Conservation (phyloP, 2,329 filamentous ascomycete genomes). For the Coccinonectria pachysandricola region DNA sequence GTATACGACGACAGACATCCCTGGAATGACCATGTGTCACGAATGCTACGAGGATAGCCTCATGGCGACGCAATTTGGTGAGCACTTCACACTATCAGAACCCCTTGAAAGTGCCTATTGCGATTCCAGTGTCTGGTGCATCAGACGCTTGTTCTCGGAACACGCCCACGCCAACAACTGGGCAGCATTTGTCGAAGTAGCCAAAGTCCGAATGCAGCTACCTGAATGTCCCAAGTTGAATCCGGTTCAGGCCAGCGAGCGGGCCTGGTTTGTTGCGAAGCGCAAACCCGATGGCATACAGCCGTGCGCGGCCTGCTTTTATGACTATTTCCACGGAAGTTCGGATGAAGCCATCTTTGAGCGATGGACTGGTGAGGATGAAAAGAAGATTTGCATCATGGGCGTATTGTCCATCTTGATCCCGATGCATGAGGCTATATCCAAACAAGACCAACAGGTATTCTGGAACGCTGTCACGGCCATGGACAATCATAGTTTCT, state of each 20-base stretch:
- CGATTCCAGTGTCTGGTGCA: conserved; percentile 21
- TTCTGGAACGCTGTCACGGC: conserved; percentile 25
- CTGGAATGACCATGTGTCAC: conserved; percentile 25
- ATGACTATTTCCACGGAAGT: conserved; percentile 24
- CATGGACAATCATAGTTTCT: conserved; percentile 20
- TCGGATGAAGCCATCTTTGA: conserved; percentile 17
- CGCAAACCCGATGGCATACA: conserved; percentile 16
- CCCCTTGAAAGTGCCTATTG: conserved; percentile 13
- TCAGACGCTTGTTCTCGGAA: conserved; percentile 20
- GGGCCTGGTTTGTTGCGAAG: conserved; percentile 24
- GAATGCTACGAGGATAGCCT: conserved; percentile 29
- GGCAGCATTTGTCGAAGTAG: conserved; percentile 22
- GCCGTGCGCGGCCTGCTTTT: conserved; percentile 28
- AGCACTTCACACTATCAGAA: conserved; percentile 16
- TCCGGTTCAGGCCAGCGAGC: conserved; percentile 11
- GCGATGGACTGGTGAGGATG: conserved; percentile 12
- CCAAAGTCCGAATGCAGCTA: conserved; percentile 16
- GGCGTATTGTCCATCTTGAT: conserved; percentile 21
- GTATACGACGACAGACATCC: conserved; percentile 25
- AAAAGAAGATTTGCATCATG: conserved; percentile 18
- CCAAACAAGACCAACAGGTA: conserved; percentile 18
- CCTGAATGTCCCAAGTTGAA: conserved; percentile 18
- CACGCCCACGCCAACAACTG: conserved; percentile 20
- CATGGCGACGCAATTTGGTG: conserved; percentile 16
- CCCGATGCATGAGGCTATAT: conserved; percentile 20